Evolutionary conservation across 257 asterid species (phyloP).

Genomic region (Fraxinus pennsylvanica): DNA sequence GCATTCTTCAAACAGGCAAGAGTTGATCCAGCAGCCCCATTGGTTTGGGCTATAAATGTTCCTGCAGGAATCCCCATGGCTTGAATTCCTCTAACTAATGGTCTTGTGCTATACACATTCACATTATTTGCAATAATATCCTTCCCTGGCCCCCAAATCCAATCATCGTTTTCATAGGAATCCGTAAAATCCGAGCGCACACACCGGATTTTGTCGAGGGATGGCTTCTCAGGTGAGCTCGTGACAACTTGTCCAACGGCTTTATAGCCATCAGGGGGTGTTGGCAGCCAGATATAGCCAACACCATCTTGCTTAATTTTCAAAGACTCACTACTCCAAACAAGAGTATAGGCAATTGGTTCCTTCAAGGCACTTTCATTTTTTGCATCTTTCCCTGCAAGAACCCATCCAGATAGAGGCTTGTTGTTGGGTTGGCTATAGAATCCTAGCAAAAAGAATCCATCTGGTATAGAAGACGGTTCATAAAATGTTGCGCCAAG

Average conservation of each 20-base stretch:
- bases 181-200: constrained; percentile 51
- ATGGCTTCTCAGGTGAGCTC: constrained; percentile 48
- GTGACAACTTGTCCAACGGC: constrained; percentile 57
- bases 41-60: constrained; percentile 44
- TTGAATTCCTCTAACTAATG: constrained; percentile 48
- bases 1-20: constrained; percentile 55
- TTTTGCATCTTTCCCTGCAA: constrained; percentile 57
- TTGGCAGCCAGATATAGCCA: constrained; percentile 59
- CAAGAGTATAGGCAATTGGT: constrained; percentile 57
- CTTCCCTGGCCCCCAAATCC: constrained; percentile 58
- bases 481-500: constrained; percentile 72
- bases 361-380: constrained; percentile 37
- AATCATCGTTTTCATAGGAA: constrained; percentile 29
- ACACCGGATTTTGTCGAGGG: constrained; percentile 41
- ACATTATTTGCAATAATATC: background rate
- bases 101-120: constrained; percentile 45
- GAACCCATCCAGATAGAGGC: constrained; percentile 64
- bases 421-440: constrained; percentile 68
- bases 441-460: constrained; percentile 69
- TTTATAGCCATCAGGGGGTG: constrained; percentile 51
- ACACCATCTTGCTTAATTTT: constrained; percentile 44
- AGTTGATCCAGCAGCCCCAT: constrained; percentile 26
- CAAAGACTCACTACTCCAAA: constrained; percentile 53
- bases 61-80: constrained; percentile 56
- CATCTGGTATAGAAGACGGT: constrained; percentile 66